A percentile compares a stretch with the other conserved stretches of the same genome.
Conservation (phyloP, 1,139 yeast species). For the Torulaspora globosa region DNA sequence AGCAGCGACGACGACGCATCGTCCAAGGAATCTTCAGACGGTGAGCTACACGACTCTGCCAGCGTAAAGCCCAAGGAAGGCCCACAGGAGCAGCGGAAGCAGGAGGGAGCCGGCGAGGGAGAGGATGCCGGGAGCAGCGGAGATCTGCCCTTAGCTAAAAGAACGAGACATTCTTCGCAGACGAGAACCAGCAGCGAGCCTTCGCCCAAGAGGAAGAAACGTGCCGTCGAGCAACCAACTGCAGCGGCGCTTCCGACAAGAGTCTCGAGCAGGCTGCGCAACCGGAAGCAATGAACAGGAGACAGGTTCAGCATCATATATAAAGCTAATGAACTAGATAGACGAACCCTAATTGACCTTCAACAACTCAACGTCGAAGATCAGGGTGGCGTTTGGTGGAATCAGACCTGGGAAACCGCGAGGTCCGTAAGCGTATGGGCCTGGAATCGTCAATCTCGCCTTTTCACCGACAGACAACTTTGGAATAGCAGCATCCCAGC, state of each 20-base stretch:
- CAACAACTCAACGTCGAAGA: conserved; percentile 88
- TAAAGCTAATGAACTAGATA: conserved; percentile 3
- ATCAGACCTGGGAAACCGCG: conserved; percentile 95
- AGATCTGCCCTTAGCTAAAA: conserved; percentile 28
- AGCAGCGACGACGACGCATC: conserved; percentile 9
- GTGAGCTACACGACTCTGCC: conserved; percentile 4
- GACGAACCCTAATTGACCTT: conserved; percentile 60
- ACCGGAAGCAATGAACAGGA: conserved; percentile 20
- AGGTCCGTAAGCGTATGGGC: conserved; percentile 87
- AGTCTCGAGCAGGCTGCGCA: conserved; percentile 32
- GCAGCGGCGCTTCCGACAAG: conserved; percentile 17
- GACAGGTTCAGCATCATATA: background rate
- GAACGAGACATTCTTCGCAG: conserved; percentile 31
- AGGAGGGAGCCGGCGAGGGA: conserved; percentile 16
- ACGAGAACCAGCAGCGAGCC: conserved; percentile 16
- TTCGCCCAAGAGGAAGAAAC: conserved; percentile 25
- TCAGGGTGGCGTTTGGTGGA: conserved; percentile 92
- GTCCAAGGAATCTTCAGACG: conserved; percentile 14
- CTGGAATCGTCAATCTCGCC: conserved; percentile 88
- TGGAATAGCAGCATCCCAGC: conserved; percentile 93
- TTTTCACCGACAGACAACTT: conserved; percentile 87
- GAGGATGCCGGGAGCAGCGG: conserved; percentile 12
- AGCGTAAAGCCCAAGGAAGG: conserved; percentile 18
- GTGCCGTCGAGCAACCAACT: conserved; percentile 11
- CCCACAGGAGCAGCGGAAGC: conserved; percentile 23